These are phyloP conservation scores for Neofusicoccum ribis DNA, from an alignment of 2,329 filamentous ascomycete genomes.

Conservation along the genomic window DNA sequence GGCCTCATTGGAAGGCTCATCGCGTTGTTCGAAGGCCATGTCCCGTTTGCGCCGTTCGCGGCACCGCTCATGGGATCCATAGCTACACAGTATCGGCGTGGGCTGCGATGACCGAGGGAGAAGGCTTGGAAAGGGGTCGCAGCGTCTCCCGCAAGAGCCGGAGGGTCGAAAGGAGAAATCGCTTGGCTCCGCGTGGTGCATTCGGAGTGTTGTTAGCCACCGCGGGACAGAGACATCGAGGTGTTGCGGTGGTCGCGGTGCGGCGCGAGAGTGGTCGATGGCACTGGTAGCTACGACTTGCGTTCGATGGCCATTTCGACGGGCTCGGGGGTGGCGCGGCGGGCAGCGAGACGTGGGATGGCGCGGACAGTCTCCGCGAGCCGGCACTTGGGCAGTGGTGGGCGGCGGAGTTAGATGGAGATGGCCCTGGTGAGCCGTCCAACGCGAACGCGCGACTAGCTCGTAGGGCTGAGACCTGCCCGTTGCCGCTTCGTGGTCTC, in stretches of 20 bases:
- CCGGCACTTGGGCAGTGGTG: not conserved
- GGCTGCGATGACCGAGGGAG: not conserved
- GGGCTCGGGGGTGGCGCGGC: not conserved
- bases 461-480: slow-evolving; percentile 5
- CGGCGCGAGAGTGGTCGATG: not conserved
- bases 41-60: slow-evolving; percentile 26
- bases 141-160: not conserved
- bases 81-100: slow-evolving; percentile 13
- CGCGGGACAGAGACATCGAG: slow-evolving; percentile 1
- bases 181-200: not conserved
- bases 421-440: not conserved
- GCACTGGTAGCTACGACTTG: not conserved
- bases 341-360: not conserved
- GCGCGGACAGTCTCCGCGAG: slow-evolving; percentile 1
- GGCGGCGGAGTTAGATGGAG: slow-evolving; percentile 8
- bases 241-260: slow-evolving; percentile 8
- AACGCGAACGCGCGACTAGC: slow-evolving; percentile 12
- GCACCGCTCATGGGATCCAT: not conserved
- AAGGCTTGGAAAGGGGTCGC: not conserved
- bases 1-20: slow-evolving; percentile 31
- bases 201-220: not conserved
- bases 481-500: not conserved
- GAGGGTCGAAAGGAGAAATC: not conserved
- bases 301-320: not conserved
- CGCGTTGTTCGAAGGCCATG: slow-evolving; percentile 34